A percentile compares a stretch with the other conserved stretches of the same genome.
These are phyloP conservation scores for Dioscorea zingiberensis DNA, from an alignment of 106 monocot species.

Conservation along the genomic window DNA sequence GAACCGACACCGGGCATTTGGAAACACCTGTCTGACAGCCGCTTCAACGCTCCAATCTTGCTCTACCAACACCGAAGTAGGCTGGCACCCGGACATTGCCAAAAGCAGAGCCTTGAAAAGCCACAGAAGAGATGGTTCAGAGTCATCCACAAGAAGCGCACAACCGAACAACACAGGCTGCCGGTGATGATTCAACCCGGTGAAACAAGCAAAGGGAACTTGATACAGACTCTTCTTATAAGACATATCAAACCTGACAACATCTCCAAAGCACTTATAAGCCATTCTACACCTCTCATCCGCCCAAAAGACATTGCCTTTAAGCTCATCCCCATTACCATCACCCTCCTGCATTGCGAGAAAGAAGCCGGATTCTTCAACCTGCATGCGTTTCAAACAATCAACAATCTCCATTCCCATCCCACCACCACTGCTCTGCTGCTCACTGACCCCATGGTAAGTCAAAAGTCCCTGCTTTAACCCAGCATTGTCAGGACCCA, in stretches of 20 bases:
- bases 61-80: neutral
- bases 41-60: neutral
- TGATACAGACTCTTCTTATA: conserved; percentile 1
- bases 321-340: neutral
- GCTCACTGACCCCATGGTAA: too few species aligned
- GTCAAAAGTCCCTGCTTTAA: too few species aligned
- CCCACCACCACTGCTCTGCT: too few species aligned
- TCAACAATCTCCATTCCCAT: too few species aligned
- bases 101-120: neutral
- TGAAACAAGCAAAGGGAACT: conserved; percentile 3
- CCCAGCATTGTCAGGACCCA: too few species aligned
- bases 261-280: conserved; percentile 8
- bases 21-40: neutral
- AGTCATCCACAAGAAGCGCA: conserved; percentile 1
- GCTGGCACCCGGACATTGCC: neutral
- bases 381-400: too few species aligned
- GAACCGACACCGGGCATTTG: neutral
- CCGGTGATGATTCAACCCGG: conserved; percentile 6
- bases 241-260: neutral
- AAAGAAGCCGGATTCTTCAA: too few species aligned
- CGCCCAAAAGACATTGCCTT: conserved; percentile 3
- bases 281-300: conserved; percentile 6
- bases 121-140: conserved; percentile 7
- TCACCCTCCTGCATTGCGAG: too few species aligned
- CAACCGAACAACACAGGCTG: conserved; percentile 4